Base-by-base conservation (phyloP, 2,329 filamentous ascomycete genomes). In the Chaetomium sp. region DNA sequence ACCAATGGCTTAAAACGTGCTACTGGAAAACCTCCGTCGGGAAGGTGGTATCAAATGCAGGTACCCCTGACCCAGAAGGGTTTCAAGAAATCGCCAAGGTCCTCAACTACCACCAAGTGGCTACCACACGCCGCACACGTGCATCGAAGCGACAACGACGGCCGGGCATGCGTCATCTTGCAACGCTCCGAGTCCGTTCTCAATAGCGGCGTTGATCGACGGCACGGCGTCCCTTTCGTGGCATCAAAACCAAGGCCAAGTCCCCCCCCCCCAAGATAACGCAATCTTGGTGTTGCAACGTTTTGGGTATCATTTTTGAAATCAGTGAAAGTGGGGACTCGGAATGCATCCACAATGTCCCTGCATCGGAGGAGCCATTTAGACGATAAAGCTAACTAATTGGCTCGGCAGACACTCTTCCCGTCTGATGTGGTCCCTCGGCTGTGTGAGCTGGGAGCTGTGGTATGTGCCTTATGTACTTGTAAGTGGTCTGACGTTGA, bases 1-100 rank as follows among this genome's bases (percentile, higher is more conserved):
- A 45, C 45, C 45, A 49, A 49, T 49, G 45, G 45, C 19, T 21
- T 49, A 49, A 49, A 49, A 49, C 45, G 45, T 49, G 45, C 21
- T 16, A 42, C 38, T 19, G 16, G 19, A 19, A 42, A 42, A 42
- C 16, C 38, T 6, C 21, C n/a, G n/a, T 49, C 45, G 45, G 45
- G 45, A 49, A 49, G 45, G 45, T 49, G 45, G 45, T 25, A 49
- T 49, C 12, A 49, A 4, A 12, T 25, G 45, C 45, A 25, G 45
- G 21, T 21, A 7, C 45, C 45, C n/a, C 10, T 5, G 35, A 19
- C 13, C 13, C 13, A 42, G 33, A 2, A 12, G 4, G 13, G 35
- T 42, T 42, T 3, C 2, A 16, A n/a, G 13, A 42, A 16, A 42
- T n/a, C 38, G 38, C 38, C 38, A 42, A 42, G 38, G 19, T 42